These are phyloP conservation scores for Austroboletus eburneus DNA, from an alignment of 768 basidiomycete genomes.

Conservation along the genomic window DNA sequence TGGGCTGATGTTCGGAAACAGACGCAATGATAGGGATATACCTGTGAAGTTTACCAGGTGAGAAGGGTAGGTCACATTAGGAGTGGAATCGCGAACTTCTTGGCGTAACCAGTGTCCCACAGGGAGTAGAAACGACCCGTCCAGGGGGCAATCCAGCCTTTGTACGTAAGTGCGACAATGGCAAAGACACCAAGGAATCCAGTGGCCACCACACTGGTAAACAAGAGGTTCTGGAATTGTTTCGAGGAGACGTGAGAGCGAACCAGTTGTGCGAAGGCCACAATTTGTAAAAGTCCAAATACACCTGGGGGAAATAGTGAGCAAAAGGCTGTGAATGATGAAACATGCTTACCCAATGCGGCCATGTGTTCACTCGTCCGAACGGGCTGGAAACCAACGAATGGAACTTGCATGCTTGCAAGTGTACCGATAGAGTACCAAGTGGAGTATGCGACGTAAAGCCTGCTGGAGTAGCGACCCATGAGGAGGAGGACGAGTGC, in stretches of 20 bases:
- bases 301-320: conserved; percentile 54
- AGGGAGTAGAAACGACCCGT: conserved; percentile 99
- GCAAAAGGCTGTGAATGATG: background rate
- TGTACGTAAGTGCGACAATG: conserved; percentile 81
- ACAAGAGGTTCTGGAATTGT: conserved; percentile 84
- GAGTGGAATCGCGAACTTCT: conserved; percentile 57
- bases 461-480: conserved; percentile 88
- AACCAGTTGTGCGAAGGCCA: conserved; percentile 88
- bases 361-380: conserved; percentile 98
- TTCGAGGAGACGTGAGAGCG: conserved; percentile 85
- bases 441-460: conserved; percentile 93
- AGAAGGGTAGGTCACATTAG: background rate
- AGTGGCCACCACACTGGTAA: conserved; percentile 59
- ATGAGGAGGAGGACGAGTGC: conserved; percentile 92
- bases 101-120: conserved; percentile 99
- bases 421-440: conserved; percentile 99
- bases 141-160: conserved; percentile 97
- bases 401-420: conserved; percentile 98
- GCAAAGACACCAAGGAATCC: conserved; percentile 70
- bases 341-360: conserved; percentile 65
- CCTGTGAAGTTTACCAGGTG: conserved; percentile 35
- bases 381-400: conserved; percentile 99
- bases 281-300: conserved; percentile 93
- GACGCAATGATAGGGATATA: conserved; percentile 98
- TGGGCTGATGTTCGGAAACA: conserved; percentile 98